phyloP scores from a whole-genome alignment of 331 rosid species.

The Acacia pycnantha region DNA sequence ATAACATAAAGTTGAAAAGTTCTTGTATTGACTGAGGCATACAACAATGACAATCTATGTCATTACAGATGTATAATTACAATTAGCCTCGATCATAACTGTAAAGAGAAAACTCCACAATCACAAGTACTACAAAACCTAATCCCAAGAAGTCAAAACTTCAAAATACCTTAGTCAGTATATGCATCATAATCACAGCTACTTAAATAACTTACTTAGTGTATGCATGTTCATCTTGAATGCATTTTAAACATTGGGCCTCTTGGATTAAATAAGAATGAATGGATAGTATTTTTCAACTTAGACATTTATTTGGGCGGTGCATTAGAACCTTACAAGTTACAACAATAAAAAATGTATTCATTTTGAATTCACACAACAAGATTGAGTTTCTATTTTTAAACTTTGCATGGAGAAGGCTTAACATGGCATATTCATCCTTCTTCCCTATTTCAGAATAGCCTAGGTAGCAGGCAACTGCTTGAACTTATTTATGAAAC shows the following conservation, averaged over 20 bases:
- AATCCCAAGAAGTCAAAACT: no score
- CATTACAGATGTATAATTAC: no score
- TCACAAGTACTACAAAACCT: no score
- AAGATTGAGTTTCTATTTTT: background rate
- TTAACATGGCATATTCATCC: background rate
- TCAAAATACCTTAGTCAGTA: no score
- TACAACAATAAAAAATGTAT: background rate
- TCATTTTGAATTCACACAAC: background rate
- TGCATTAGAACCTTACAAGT: no score
- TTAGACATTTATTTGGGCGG: background rate
- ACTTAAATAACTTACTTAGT: no score
- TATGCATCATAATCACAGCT: no score
- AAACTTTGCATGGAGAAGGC: background rate
- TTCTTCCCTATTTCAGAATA: background rate
- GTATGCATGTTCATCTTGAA: background rate
- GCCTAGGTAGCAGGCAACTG: background rate
- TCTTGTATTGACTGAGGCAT: no score
- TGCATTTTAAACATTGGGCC: background rate
- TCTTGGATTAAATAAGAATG: background rate
- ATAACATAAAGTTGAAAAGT: no score
- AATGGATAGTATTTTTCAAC: background rate
- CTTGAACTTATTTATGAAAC: background rate
- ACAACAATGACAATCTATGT: no score
- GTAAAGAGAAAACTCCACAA: no score
- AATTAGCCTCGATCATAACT: no score